Conservation (phyloP, 805 yeast genomes). For the Nakazawaea molendinolei region DNA sequence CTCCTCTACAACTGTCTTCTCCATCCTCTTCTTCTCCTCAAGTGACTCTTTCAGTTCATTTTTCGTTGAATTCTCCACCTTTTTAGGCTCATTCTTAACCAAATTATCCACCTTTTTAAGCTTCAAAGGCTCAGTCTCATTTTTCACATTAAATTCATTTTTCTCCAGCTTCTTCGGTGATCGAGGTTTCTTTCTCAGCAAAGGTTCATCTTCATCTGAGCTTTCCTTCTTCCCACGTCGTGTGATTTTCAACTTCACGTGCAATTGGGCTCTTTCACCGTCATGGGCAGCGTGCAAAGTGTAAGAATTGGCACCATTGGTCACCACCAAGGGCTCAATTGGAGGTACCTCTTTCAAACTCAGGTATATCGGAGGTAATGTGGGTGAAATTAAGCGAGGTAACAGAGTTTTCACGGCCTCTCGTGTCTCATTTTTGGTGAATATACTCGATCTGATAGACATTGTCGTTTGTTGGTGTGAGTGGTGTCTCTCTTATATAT, state of each 20-base stretch:
- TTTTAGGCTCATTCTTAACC: no score
- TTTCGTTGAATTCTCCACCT: no score
- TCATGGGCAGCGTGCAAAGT: not conserved
- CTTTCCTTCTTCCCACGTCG: not conserved
- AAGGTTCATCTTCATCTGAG: constrained; percentile 1
- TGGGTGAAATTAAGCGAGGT: constrained; percentile 10
- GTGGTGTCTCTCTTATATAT: no score
- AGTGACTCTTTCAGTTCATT: no score
- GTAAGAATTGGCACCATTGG: constrained; percentile 5
- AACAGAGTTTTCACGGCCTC: constrained; percentile 4
- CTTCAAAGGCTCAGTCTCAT: not conserved
- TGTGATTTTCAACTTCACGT: constrained; percentile 2
- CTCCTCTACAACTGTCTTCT: no score
- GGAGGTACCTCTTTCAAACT: not conserved
- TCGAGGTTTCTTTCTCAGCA: not conserved
- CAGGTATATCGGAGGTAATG: constrained; percentile 6
- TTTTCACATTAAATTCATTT: no score
- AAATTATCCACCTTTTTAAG: not conserved
- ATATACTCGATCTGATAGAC: constrained; percentile 12
- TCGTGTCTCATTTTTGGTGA: constrained; percentile 2
- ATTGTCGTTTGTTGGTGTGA: no score
- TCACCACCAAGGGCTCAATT: constrained; percentile 1
- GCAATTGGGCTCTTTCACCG: not conserved
- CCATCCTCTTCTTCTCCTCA: no score
- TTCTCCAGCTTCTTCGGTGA: no score